Conservation (phyloP, 208 protist species). For the Trichomonas vaginalis region DNA sequence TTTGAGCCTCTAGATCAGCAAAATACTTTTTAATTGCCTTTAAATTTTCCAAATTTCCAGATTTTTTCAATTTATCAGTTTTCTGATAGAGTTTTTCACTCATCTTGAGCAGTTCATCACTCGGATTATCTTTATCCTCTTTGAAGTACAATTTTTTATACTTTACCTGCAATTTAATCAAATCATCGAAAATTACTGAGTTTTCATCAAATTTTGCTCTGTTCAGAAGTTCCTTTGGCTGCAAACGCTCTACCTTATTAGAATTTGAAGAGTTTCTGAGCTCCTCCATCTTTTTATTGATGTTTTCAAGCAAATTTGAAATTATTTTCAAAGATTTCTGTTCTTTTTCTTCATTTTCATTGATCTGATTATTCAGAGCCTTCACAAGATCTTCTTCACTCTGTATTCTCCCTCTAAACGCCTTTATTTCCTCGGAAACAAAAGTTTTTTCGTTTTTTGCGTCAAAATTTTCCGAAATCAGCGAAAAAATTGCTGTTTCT, state of each 20-base stretch:
- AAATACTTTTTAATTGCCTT: neutral
- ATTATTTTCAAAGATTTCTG: neutral
- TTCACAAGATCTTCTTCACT: neutral
- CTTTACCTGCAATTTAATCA: neutral
- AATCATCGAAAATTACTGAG: neutral
- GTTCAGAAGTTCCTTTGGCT: neutral
- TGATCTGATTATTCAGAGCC: neutral
- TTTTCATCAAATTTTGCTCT: neutral
- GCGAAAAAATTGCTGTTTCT: neutral
- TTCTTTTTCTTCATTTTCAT: neutral
- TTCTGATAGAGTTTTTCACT: neutral
- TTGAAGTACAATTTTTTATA: neutral
- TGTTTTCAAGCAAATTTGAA: neutral
- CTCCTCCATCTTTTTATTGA: neutral
- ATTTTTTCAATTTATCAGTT: neutral
- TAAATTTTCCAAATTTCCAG: neutral
- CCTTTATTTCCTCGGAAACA: neutral
- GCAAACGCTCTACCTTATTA: neutral
- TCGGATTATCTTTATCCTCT: neutral
- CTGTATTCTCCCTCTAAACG: neutral
- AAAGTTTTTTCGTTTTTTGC: neutral
- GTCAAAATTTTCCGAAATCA: neutral
- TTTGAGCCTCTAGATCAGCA: neutral
- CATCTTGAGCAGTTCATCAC: neutral
- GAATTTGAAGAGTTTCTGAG: neutral